Conservation (phyloP, 2,329 filamentous ascomycete species). For the Paecilomyces sp. region DNA sequence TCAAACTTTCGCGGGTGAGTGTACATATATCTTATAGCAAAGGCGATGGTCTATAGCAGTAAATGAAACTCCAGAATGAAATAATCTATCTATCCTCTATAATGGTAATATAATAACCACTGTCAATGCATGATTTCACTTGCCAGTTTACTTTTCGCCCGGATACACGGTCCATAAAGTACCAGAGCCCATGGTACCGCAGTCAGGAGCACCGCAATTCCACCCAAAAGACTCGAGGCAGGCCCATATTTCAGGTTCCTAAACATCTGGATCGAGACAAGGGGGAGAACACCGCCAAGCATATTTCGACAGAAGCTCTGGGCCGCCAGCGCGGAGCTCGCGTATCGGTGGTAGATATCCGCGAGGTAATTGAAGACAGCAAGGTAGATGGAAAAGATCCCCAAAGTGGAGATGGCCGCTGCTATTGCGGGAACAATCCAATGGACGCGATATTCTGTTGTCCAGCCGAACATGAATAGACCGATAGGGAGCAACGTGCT, state of each 20-base stretch:
- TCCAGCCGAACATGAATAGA: neutral
- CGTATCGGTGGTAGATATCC: conserved; percentile 78
- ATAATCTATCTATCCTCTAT: neutral
- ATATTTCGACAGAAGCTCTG: neutral
- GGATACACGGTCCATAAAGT: neutral
- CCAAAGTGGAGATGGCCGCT: conserved; percentile 51
- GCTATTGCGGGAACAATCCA: neutral
- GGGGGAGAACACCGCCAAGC: neutral
- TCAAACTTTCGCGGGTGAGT: too few relatives aligned
- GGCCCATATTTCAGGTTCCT: neutral
- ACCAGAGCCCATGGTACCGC: neutral
- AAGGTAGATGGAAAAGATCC: conserved; percentile 80
- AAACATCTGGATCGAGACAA: neutral
- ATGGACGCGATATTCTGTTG: neutral
- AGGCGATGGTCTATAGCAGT: neutral
- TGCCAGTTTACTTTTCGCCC: neutral
- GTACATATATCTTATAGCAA: too few relatives aligned
- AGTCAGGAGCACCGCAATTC: neutral
- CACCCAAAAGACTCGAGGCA: neutral
- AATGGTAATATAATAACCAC: neutral
- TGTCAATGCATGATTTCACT: neutral
- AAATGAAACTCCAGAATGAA: neutral
- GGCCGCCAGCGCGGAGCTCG: conserved; percentile 50
- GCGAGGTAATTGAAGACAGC: conserved; percentile 90
- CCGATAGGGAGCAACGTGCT: neutral